Evolutionary conservation across 768 basidiomycete species (phyloP).

Genomic region (Stropharia rugosoannulata): DNA sequence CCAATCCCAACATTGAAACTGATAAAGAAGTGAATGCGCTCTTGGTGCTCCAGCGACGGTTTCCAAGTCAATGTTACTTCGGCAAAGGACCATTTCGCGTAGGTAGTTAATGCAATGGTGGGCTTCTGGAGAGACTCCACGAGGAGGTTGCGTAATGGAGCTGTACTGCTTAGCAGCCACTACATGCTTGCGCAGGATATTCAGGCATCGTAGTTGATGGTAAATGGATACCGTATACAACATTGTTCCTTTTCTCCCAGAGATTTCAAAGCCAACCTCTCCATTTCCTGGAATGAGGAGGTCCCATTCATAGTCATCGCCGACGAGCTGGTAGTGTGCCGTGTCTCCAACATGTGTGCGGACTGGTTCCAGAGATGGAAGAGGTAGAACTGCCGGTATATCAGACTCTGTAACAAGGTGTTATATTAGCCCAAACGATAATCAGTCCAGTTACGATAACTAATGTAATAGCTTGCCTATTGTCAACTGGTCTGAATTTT

Average conservation of each 20-base stretch:
- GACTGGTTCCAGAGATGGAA: background rate
- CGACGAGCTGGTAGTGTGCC: background rate
- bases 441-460: no score
- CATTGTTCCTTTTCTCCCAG: background rate
- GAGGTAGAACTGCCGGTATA: no score
- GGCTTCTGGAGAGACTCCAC: background rate
- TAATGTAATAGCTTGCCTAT: no score
- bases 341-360: background rate
- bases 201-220: background rate
- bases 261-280: background rate
- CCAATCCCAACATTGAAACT: background rate
- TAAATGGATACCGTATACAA: background rate
- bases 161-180: background rate
- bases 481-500: no score
- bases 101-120: slow-evolving; percentile 24
- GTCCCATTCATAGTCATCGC: background rate
- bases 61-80: slow-evolving; percentile 21
- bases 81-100: slow-evolving; percentile 23
- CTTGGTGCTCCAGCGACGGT: background rate
- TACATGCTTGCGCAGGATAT: background rate
- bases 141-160: background rate
- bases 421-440: no score
- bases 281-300: background rate
- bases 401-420: no score
- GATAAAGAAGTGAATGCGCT: background rate